phyloP scores from a whole-genome alignment of 805 yeast species.

The Zygotorulaspora sp. region DNA sequence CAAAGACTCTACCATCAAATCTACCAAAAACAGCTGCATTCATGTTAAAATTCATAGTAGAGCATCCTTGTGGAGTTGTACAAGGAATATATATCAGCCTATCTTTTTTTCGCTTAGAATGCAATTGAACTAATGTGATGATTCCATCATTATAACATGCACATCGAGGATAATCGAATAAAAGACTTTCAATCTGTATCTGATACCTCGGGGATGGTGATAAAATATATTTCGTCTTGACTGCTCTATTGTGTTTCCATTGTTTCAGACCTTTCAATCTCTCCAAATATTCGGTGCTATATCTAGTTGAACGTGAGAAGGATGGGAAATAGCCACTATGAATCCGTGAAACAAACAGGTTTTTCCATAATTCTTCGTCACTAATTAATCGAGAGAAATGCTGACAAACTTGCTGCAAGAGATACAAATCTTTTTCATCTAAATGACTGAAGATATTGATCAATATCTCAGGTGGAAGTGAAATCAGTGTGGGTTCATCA shows the following conservation, averaged over 20 bases:
- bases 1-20: conserved; percentile 35
- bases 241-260: conserved; percentile 36
- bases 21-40: conserved; percentile 36
- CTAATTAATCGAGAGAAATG: conserved; percentile 31
- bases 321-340: conserved; percentile 37
- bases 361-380: conserved; percentile 43
- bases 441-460: conserved; percentile 36
- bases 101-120: conserved; percentile 25
- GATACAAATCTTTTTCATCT: conserved; percentile 36
- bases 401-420: conserved; percentile 33
- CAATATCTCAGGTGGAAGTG: conserved; percentile 38
- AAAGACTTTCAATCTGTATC: conserved; percentile 28
- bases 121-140: conserved; percentile 33
- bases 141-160: conserved; percentile 36
- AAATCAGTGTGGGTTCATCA: conserved; percentile 1
- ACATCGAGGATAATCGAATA: conserved; percentile 35
- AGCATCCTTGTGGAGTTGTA: conserved; percentile 37
- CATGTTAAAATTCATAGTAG: conserved; percentile 34
- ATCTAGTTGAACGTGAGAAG: conserved; percentile 33
- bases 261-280: conserved; percentile 29
- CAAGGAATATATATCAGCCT: conserved; percentile 36
- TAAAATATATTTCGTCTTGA: conserved; percentile 32
- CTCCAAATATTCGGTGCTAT: conserved; percentile 35
- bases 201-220: conserved; percentile 24
- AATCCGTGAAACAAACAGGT: conserved; percentile 33